Base-by-base conservation (phyloP, 805 yeast genomes). In the Wickerhamomyces pijperi region DNA sequence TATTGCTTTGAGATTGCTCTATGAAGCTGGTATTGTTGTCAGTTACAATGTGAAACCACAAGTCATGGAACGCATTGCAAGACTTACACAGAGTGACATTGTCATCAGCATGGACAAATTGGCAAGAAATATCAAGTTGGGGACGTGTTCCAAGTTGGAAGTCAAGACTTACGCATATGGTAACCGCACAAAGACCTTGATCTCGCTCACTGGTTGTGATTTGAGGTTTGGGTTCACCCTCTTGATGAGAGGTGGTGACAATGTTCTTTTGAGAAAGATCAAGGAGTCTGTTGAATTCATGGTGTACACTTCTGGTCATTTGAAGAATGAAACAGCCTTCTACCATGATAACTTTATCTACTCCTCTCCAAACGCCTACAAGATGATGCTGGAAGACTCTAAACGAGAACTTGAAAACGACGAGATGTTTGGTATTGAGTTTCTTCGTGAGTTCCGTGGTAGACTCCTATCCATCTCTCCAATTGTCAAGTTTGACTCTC, bases 71-170 rank as follows among this genome's bases (percentile, higher is more conserved):
- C 67, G 94, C 39, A 70, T 90, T 4, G 74, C 96, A 0, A 65
- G 86, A 39, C 67, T 86, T 45, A 82, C 95, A 0, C 78, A 75
- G 37, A 87, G 94, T 1, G 96, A 87, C 51, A 77, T 94, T 18
- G 82, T 85, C 17, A 76, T 80, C 17, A 81, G 97, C 0, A 81
- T 87, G 39, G 96, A 92, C 52, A 84, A 82, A 51, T 63, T 92
- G 13, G 84, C 92, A 12, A 70, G 78, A 47, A 69, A 66, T 32
- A 76, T 85, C 3, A 75, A 70, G 40, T 63, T 92, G 37, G 99
- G 98, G 0, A 63, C 65, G 7, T 90, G 97, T 59, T 73, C 68
- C 3, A 57, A 59, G 6, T 81, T 92, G 54, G 85, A 81, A 45
- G 83, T 84, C 11, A 74, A 74, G 45, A 72, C 82, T 3, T 90